These are phyloP conservation scores for Chaetomium globosum DNA, from an alignment of 2,329 filamentous ascomycete species.

Conservation along the genomic window DNA sequence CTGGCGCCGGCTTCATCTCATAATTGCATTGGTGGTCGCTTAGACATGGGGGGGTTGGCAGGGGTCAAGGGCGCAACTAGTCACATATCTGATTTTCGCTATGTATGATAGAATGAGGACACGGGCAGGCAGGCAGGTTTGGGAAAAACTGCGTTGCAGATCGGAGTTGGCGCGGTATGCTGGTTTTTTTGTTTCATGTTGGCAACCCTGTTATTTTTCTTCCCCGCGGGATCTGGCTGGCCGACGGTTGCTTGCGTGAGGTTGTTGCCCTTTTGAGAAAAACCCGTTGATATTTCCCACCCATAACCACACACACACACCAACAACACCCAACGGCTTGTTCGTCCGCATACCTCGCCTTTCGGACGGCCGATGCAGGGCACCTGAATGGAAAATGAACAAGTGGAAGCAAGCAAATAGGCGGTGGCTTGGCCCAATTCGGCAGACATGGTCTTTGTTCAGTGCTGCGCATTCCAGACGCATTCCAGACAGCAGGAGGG, in stretches of 20 bases:
- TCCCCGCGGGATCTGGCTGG: constrained; percentile 23
- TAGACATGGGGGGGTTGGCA: constrained; percentile 3
- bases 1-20: constrained; percentile 65
- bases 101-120: constrained; percentile 36
- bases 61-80: constrained; percentile 30
- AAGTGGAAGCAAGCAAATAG: constrained; percentile 26
- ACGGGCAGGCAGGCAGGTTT: constrained; percentile 25
- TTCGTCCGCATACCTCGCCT: constrained; percentile 12
- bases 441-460: constrained; percentile 47
- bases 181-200: constrained; percentile 25
- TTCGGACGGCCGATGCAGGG: constrained; percentile 11
- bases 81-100: constrained; percentile 38
- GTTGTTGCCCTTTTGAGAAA: constrained; percentile 8
- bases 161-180: constrained; percentile 36
- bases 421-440: constrained; percentile 39
- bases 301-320: constrained; percentile 13
- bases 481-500: constrained; percentile 1
- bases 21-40: constrained; percentile 43
- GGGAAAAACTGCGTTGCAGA: constrained; percentile 36
- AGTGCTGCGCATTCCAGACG: constrained; percentile 34
- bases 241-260: constrained; percentile 20
- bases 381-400: constrained; percentile 26
- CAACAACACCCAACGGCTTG: constrained; percentile 14
- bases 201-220: background rate
- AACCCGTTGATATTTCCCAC: constrained; percentile 15